Conservation (phyloP, 169 alveolate species). For the Amoebophrya sp. region DNA sequence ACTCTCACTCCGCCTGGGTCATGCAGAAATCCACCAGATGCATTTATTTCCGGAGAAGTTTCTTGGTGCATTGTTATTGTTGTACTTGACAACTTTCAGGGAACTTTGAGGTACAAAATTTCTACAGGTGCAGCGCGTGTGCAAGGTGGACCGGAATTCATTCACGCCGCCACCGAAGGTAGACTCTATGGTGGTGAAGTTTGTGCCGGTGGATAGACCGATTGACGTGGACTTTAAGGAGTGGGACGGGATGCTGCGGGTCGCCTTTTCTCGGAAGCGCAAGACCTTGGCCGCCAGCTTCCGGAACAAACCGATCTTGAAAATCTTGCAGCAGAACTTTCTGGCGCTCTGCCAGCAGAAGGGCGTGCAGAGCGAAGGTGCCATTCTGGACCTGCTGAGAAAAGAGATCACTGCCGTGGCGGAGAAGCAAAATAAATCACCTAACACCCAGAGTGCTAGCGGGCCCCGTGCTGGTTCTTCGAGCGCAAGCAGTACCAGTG, state of each 20-base stretch:
- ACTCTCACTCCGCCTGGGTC: too few species aligned
- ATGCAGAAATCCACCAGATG: too few species aligned
- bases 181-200: constrained; percentile 94
- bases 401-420: neutral
- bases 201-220: constrained; percentile 42
- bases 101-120: too few species aligned
- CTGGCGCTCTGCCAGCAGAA: neutral
- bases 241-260: constrained; percentile 97
- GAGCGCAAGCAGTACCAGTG: neutral
- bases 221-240: constrained; percentile 84
- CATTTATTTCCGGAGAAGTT: too few species aligned
- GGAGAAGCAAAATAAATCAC: too few species aligned
- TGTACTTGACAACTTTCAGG: too few species aligned
- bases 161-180: constrained; percentile 99
- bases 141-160: constrained; percentile 92
- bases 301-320: constrained; percentile 81
- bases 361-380: neutral
- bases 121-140: constrained; percentile 72
- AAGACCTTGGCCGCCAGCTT: constrained; percentile 93
- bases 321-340: constrained; percentile 86
- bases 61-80: too few species aligned
- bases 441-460: too few species aligned
- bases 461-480: too few species aligned
- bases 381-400: neutral
- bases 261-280: constrained; percentile 93